A percentile compares a stretch with the other conserved stretches of the same genome.
Evolutionary conservation across 139 green algal species (phyloP).

Genomic region (Pseudopediastrum boryanum): DNA sequence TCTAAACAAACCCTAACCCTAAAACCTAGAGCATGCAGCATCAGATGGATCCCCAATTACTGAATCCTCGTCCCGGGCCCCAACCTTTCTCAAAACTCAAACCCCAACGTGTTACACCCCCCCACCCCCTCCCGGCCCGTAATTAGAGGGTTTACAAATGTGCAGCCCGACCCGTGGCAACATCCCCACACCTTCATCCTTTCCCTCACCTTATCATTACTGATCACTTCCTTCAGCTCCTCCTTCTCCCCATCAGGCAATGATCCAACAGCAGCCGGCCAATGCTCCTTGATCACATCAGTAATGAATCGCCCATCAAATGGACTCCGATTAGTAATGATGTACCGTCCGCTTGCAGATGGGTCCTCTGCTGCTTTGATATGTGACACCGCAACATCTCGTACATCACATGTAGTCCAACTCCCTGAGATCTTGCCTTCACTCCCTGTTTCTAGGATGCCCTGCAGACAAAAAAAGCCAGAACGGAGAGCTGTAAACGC

Average conservation of each 20-base stretch:
- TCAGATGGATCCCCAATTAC: too few species aligned
- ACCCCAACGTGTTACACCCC: too few species aligned
- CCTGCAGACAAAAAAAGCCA: not conserved
- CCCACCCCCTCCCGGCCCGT: too few species aligned
- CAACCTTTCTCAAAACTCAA: too few species aligned
- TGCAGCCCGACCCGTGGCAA: too few species aligned
- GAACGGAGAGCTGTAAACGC: not conserved
- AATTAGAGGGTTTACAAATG: too few species aligned
- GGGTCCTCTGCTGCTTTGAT: slow-evolving; percentile 24
- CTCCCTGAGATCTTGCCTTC: slow-evolving; percentile 8
- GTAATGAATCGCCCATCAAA: slow-evolving; percentile 18
- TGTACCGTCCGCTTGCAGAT: slow-evolving; percentile 22
- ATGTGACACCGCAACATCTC: slow-evolving; percentile 29
- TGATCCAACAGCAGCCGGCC: slow-evolving; percentile 22
- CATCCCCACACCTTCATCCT: too few species aligned
- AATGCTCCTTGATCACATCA: slow-evolving; percentile 13
- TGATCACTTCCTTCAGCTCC: too few species aligned
- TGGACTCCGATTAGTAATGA: slow-evolving; percentile 22
- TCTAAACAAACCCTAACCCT: too few species aligned
- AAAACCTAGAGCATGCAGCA: too few species aligned
- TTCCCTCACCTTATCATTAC: too few species aligned
- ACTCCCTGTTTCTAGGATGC: slow-evolving; percentile 15
- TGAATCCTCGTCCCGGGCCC: too few species aligned
- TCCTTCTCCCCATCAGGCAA: slow-evolving; percentile 23
- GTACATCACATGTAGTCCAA: slow-evolving; percentile 31